Conservation (phyloP, 495 filamentous ascomycete genomes). For the Neurospora sp. region DNA sequence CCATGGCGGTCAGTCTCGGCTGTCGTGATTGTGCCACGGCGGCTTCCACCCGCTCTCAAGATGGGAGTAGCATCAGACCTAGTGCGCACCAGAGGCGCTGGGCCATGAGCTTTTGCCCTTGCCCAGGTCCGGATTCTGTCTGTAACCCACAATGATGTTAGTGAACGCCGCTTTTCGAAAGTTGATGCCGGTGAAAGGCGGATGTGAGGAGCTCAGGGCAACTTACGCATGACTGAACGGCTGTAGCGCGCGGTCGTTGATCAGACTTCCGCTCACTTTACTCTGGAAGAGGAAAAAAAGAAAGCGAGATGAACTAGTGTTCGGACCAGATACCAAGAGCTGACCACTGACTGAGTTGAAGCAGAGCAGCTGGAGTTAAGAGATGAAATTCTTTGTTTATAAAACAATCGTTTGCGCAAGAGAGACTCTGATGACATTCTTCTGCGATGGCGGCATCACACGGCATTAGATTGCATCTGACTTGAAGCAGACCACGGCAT, state of each 20-base stretch:
- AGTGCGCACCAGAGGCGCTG: neutral
- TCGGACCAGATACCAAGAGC: neutral
- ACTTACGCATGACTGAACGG: neutral
- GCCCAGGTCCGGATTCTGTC: slow-evolving; percentile 5
- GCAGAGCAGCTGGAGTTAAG: neutral
- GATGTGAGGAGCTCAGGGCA: neutral
- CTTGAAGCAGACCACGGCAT: neutral
- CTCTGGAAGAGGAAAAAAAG: neutral
- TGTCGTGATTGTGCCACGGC: neutral
- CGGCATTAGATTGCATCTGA: neutral
- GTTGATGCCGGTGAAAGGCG: neutral
- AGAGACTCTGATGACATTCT: neutral
- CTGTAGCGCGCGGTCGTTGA: neutral
- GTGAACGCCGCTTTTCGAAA: neutral
- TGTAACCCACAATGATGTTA: neutral
- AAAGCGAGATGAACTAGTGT: neutral
- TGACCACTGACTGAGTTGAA: neutral
- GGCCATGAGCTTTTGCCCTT: slow-evolving; percentile 1
- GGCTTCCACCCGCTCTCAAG: neutral
- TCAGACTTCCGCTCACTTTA: neutral
- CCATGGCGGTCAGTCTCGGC: neutral
- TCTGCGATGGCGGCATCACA: neutral
- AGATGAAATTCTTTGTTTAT: neutral
- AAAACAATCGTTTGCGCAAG: neutral
- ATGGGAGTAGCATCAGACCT: neutral